Evolutionary conservation across 345 rosid genomes (phyloP).

Genomic region (Gossypium stocksii): DNA sequence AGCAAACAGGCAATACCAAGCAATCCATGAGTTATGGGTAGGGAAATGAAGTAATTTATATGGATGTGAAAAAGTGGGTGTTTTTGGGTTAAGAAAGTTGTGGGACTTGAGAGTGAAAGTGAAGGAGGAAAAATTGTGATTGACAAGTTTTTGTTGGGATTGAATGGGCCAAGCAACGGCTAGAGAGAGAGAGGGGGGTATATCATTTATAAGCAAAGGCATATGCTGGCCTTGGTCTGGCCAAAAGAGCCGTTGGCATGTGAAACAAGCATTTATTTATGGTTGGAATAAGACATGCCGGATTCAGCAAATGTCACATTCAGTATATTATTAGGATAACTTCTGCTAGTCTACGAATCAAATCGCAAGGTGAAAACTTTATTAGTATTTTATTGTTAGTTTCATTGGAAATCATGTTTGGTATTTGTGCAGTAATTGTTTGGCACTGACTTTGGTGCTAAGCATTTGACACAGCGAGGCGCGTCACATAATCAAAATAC

Average conservation of each 20-base stretch:
- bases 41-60: neutral
- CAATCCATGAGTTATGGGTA: conserved; percentile 45
- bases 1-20: conserved; percentile 52
- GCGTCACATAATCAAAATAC: neutral
- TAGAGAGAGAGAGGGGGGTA: neutral
- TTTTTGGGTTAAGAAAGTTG: neutral
- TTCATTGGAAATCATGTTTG: neutral
- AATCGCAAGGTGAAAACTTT: neutral
- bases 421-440: neutral
- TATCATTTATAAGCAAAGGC: conserved; percentile 22
- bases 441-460: neutral
- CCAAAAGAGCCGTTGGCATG: conserved; percentile 19
- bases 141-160: conserved; percentile 20
- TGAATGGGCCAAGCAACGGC: conserved; percentile 43
- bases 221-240: neutral
- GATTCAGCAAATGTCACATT: neutral
- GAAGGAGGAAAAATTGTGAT: conserved; percentile 5
- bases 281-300: conserved; percentile 13
- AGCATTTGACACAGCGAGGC: neutral
- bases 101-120: conserved; percentile 18
- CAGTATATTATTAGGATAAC: neutral
- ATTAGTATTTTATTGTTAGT: neutral
- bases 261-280: neutral
- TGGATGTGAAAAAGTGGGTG: neutral
- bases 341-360: neutral